These are phyloP conservation scores for Spongospora subterranea DNA, from an alignment of 208 protist genomes.

Conservation along the genomic window DNA sequence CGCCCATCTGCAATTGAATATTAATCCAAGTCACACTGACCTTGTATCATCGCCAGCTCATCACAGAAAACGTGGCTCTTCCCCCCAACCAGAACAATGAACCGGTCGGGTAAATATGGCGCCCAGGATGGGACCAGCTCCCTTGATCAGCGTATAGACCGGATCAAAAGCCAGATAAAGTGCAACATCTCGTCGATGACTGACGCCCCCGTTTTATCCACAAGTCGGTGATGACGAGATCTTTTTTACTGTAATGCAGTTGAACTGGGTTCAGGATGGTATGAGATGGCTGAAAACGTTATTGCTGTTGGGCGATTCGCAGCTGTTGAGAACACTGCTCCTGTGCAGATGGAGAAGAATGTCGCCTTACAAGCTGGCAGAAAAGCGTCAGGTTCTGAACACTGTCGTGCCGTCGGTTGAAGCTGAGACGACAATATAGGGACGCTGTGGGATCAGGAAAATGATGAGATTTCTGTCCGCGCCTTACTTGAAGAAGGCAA, in stretches of 20 bases:
- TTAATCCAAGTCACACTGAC: no score
- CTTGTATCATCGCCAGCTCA: no score
- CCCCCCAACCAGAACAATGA: no score
- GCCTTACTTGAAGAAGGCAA: constrained; percentile 39
- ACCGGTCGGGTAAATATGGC: neutral
- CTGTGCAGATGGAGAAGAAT: constrained; percentile 34
- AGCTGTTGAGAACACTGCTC: neutral
- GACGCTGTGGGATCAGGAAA: constrained; percentile 38
- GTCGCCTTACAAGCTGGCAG: neutral
- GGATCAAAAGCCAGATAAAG: neutral
- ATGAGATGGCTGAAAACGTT: constrained; percentile 37
- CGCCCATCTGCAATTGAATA: no score
- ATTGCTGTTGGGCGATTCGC: constrained; percentile 7
- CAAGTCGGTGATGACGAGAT: neutral
- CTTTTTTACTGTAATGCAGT: neutral
- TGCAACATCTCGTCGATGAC: neutral
- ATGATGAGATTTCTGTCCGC: neutral
- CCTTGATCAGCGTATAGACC: constrained; percentile 17
- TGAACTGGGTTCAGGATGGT: constrained; percentile 4
- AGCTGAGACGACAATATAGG: neutral
- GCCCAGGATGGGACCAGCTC: constrained; percentile 33
- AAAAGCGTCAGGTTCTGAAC: neutral
- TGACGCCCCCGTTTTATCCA: neutral
- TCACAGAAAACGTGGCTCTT: no score
- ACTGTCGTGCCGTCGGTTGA: neutral